phyloP scores from a whole-genome alignment of 495 filamentous ascomycete genomes.

The Rhypophila decipiens region DNA sequence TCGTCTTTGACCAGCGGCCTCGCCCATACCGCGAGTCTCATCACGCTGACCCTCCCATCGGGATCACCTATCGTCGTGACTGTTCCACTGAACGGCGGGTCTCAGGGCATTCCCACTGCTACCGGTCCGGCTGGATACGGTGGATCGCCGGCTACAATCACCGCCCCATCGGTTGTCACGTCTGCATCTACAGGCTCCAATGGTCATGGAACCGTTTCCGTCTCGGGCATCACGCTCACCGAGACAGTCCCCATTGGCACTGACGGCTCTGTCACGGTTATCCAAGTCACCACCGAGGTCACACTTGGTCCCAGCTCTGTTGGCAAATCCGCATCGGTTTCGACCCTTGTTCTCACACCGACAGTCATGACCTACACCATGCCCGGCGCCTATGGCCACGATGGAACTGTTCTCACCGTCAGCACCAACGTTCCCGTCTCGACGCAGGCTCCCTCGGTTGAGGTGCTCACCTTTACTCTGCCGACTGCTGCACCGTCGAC shows the following conservation, averaged over 20 bases:
- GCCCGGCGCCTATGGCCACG: slow-evolving; percentile 11
- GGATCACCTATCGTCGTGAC: slow-evolving; percentile 2
- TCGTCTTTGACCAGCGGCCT: background rate
- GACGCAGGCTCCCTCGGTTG: background rate
- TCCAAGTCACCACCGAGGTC: slow-evolving; percentile 15
- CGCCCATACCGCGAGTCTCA: background rate
- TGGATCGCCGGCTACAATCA: background rate
- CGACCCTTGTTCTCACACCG: slow-evolving; percentile 8
- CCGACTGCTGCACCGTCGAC: too few relatives aligned
- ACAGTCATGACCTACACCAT: slow-evolving; percentile 14
- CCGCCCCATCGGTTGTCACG: background rate
- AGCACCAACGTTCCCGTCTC: slow-evolving; percentile 11
- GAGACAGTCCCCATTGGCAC: slow-evolving; percentile 18
- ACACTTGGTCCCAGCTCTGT: slow-evolving; percentile 4
- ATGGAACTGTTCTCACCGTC: slow-evolving; percentile 10
- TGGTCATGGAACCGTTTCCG: slow-evolving; percentile 2
- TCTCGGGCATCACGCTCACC: slow-evolving; percentile 18
- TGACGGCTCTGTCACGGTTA: slow-evolving; percentile 9
- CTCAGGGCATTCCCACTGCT: background rate
- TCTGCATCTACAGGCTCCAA: background rate
- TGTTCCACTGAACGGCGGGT: background rate
- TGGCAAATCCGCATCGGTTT: background rate
- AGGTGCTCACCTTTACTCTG: background rate
- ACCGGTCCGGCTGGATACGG: too few relatives aligned
- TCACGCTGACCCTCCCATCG: background rate